These are phyloP conservation scores for Lathyrus sativus DNA, from an alignment of 306 rosid species.

Conservation along the genomic window DNA sequence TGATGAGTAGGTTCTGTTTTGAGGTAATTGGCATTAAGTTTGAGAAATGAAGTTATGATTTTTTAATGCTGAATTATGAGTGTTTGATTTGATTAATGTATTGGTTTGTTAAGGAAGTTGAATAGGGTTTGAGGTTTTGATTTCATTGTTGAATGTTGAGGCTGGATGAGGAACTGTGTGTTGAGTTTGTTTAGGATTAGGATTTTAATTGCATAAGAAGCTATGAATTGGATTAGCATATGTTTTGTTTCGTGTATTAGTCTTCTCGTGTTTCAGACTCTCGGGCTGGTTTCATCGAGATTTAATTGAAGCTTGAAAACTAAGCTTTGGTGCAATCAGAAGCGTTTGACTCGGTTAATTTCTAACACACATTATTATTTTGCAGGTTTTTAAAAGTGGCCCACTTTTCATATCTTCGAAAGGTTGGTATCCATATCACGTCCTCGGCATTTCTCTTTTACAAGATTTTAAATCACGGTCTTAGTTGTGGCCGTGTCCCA, in stretches of 20 bases:
- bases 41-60: constrained; percentile 5
- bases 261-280: neutral
- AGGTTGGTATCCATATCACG: constrained; percentile 53
- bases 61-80: constrained; percentile 21
- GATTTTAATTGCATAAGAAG: constrained; percentile 11
- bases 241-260: neutral
- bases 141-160: constrained; percentile 24
- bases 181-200: constrained; percentile 20
- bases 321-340: neutral
- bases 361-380: constrained; percentile 46
- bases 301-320: neutral
- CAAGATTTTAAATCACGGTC: neutral
- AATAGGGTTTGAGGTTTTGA: constrained; percentile 14
- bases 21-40: constrained; percentile 18
- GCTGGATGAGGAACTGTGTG: constrained; percentile 27
- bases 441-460: neutral
- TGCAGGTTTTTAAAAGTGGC: constrained; percentile 98
- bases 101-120: constrained; percentile 21
- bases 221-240: constrained; percentile 8
- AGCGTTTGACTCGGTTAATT: constrained; percentile 23
- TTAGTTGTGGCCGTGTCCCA: neutral
- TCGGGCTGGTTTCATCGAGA: neutral
- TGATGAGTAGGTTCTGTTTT: neutral
- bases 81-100: constrained; percentile 5
- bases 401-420: constrained; percentile 98